phyloP scores from a whole-genome alignment of 495 filamentous ascomycete species.

The Podospora pseudopauciseta region DNA sequence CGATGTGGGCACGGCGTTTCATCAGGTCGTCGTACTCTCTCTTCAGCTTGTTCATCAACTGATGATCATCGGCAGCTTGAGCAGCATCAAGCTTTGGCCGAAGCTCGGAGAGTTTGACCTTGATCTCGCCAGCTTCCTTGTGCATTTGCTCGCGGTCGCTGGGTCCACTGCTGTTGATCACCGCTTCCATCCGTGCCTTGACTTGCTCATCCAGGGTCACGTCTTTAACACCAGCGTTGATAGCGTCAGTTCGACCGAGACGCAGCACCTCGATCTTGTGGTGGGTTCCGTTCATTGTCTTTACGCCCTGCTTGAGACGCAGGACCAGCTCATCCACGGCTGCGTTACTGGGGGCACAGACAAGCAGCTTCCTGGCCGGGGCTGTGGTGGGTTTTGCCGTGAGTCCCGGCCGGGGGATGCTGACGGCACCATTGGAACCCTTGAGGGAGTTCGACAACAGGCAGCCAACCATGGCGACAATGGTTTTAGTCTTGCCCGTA shows the following conservation, averaged over 20 bases:
- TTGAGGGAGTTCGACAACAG: slow-evolving; percentile 63
- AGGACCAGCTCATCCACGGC: slow-evolving; percentile 95
- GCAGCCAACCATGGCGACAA: slow-evolving; percentile 91
- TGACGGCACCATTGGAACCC: slow-evolving; percentile 41
- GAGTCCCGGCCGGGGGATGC: slow-evolving; percentile 48
- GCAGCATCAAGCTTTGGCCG: slow-evolving; percentile 68
- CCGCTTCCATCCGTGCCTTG: slow-evolving; percentile 60
- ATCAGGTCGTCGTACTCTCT: slow-evolving; percentile 75
- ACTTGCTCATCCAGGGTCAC: slow-evolving; percentile 94
- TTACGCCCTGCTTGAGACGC: slow-evolving; percentile 85
- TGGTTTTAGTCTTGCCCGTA: slow-evolving; percentile 97
- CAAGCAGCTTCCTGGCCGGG: slow-evolving; percentile 73
- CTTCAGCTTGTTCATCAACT: slow-evolving; percentile 56
- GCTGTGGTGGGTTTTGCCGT: slow-evolving; percentile 30
- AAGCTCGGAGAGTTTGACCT: slow-evolving; percentile 62
- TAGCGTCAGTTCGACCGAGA: slow-evolving; percentile 88
- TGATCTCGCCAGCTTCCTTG: slow-evolving; percentile 73
- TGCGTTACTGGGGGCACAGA: slow-evolving; percentile 96
- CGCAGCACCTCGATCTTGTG: slow-evolving; percentile 80
- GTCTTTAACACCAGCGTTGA: slow-evolving; percentile 83
- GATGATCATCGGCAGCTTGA: slow-evolving; percentile 57
- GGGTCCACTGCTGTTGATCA: slow-evolving; percentile 46
- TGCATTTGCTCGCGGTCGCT: slow-evolving; percentile 73
- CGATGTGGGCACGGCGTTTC: slow-evolving; percentile 66
- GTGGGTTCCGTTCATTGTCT: slow-evolving; percentile 63